Evolutionary conservation across 352 stramenopile genomes (phyloP), one percentile per base, ranked within the genome.

Genomic region (Phytopythium aichiense): DNA sequence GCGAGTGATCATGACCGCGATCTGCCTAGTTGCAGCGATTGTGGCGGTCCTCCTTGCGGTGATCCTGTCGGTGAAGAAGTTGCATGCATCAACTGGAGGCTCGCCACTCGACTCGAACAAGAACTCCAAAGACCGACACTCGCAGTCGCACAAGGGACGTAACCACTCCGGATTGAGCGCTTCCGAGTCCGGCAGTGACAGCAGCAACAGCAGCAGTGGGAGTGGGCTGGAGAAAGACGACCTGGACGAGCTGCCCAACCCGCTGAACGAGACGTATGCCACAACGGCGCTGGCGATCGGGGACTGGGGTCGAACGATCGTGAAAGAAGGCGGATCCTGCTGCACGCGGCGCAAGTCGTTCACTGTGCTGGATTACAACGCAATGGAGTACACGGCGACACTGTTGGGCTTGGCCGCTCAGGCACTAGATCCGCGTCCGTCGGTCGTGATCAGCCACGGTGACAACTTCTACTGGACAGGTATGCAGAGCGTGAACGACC

Each of bases 401-500:
- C 56, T 91, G 23, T 70, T 91, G 63, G 77, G 77, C 45, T 75
- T 84, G n/a, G 69, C 71, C 8, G 72, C 71, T 18, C 66, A 61
- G n/a, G 61, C 45, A 20, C 69, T 66, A 51, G 68, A 61, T 48
- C 64, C 33, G 54, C 72, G 56, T 42, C 70, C 61, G 61, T 76
- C 60, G 22, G 73, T 79, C 7, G 71, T 90, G 30, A 71, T 92
- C 45, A 73, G 78, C 35, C 82, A 89, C 63, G 82, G 77, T 9
- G 86, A 95, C 61, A 93, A 86, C 61, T 92, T 94, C 22, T 94
- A 94, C 61, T 94, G 85, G 85, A 72, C 81, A 12, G 85, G 85
- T 3, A 71, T 92, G 54, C 73, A 83, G 18, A 76, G 75, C 38
- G 51, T 60, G 20, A 82, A 64, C 2, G 81, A 92, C 59, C 73